These are phyloP conservation scores for Harringtonia lauricola DNA, from an alignment of 2,329 filamentous ascomycete species.

Conservation along the genomic window DNA sequence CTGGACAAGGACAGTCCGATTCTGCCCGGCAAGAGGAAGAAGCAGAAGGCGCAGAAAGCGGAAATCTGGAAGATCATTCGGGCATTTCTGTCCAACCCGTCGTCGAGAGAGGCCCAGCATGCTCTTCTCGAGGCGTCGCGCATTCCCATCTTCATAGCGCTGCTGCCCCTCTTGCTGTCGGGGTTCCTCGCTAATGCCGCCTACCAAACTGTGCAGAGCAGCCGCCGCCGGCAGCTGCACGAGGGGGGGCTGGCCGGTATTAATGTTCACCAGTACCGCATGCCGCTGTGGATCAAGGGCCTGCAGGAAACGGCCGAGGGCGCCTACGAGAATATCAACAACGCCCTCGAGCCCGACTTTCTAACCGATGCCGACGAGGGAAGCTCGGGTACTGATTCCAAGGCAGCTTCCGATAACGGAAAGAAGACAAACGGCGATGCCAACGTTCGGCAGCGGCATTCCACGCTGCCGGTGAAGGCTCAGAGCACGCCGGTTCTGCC, in stretches of 20 bases:
- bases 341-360: conserved; percentile 59
- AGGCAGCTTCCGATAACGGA: too few species aligned
- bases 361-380: conserved; percentile 46
- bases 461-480: not conserved
- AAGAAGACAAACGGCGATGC: not conserved
- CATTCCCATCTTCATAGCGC: conserved; percentile 50
- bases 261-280: conserved; percentile 58
- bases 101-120: conserved; percentile 6
- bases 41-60: not conserved
- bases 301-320: conserved; percentile 68
- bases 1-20: conserved; percentile 58
- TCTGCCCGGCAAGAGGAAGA: not conserved
- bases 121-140: conserved; percentile 23
- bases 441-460: not conserved
- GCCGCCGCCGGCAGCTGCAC: conserved; percentile 64
- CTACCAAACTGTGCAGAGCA: conserved; percentile 66
- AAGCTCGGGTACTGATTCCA: conserved; percentile 18
- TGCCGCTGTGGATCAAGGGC: conserved; percentile 65
- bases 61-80: not conserved
- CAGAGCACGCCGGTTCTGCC: not conserved
- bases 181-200: conserved; percentile 66
- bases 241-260: conserved; percentile 59
- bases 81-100: conserved; percentile 7
- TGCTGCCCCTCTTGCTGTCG: conserved; percentile 62
- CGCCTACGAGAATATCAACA: conserved; percentile 58